Evolutionary conservation across 495 filamentous ascomycete genomes (phyloP), one percentile per base, ranked within the genome.

Genomic region (Tuber calosporum): DNA sequence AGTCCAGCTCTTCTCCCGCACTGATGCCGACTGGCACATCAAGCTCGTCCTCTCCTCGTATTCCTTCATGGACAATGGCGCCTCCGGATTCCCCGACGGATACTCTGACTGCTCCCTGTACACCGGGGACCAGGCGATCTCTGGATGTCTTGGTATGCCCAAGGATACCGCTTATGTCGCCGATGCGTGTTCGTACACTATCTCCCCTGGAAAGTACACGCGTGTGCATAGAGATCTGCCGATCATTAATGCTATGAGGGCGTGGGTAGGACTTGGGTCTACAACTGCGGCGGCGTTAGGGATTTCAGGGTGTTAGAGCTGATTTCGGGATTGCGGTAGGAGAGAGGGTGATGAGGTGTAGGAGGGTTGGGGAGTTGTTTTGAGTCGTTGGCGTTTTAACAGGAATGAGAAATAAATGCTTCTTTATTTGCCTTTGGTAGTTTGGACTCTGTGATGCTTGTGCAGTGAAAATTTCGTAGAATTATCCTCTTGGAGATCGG

Each of bases 201-300:
- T 82, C 30, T 75, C 41, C 1, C 41, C 70, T 1, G 81, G 81
- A 2, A 76, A 72, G 70, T 82, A 82, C 71, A 82, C 81, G 7
- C 76, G 81, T 22, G 78, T 80, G 53, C 79, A 81, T 70, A 73
- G 81, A 30, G 81, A 82, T 73, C 22, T 82, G 26, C 15, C 68
- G 22, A 81, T 82, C 22, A 73, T 82, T 2, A 82, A 82, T 78
- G 81, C 79, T 1, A 82, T 82, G 81, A 82, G 81, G 72, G 66
- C 69, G 19, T 82, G 81, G 81, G 73, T 81, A 37, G 81, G 81
- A 2, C 75, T 82, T 72, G 39, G 67, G 5, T 42, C 34, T 53
- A 78, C 75, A 4, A 82, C 77, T 17, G 81, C 74, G 22, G 43
- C 66, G 15, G 74, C 20, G 8, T 67, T 82, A 69, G 81, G 81